Base-by-base conservation (phyloP, 1,284 basidiomycete species). In the Paramarasmius palmivorus region DNA sequence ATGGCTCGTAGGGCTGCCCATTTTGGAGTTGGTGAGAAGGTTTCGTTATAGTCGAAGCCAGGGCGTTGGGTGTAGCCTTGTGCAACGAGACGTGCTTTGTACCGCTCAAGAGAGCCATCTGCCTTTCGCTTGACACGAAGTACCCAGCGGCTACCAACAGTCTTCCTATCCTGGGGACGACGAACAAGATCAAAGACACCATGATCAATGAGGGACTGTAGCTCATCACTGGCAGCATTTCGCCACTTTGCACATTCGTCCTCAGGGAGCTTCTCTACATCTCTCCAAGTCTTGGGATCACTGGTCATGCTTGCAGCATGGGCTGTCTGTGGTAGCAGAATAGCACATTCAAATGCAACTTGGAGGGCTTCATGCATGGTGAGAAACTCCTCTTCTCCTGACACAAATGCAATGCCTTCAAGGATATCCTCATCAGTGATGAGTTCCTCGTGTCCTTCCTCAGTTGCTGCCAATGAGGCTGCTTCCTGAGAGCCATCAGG, bases 101-200 rank as follows among this genome's bases (percentile, higher is more conserved):
- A 66, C 8, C 58, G 50, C 19, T 57, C 37, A 5, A 73, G 50
- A 0, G 63, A 39, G 1, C 73, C 69, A 7, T 61, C 23, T 2
- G 61, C 60, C 20, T 75, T 65, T 9, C 55, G 54, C 50, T 80
- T 78, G 50, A 58, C 61, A 3, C 57, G 60, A 55, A 69, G 75
- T 5, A 71, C 67, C 69, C 72, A 76, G 25, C 59, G 54, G 3
- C 48, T 61, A 1, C 64, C 65, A 12, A 74, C 55, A 12, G 61
- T 26, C 8, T 68, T 67, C 1, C 46, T 46, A 7, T 56, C 63
- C 1, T 46, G 35, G 0, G 68, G 71, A 8, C 49, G 34, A 1
- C 59, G 14, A 12, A 63, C 58, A 1, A 71, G 41, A 8, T 54
- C 49, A 58, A 64, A 73, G 2, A 68, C 70, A 0, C 55, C 59